These are phyloP conservation scores for Durusdinium trenchii DNA, from an alignment of 73 alveolate genomes.

Conservation along the genomic window DNA sequence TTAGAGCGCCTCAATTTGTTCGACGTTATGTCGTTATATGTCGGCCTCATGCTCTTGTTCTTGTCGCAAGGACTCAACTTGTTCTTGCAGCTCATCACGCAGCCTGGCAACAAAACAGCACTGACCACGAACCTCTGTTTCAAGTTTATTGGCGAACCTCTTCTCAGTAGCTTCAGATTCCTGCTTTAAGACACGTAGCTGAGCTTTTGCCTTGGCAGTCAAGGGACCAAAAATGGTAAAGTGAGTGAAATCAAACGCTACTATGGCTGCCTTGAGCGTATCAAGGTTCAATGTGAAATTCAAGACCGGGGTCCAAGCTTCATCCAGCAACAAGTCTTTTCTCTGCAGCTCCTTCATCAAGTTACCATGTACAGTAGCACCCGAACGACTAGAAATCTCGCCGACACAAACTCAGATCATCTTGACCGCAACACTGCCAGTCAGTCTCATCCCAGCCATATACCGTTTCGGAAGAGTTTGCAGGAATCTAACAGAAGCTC, in stretches of 20 bases:
- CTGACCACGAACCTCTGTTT: not conserved
- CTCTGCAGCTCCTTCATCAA: conserved; percentile 24
- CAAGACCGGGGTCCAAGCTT: not conserved
- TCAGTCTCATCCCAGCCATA: too few relatives aligned
- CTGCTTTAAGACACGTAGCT: conserved; percentile 60
- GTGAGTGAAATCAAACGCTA: not conserved
- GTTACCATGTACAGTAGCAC: not conserved
- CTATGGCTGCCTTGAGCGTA: not conserved
- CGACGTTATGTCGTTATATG: not conserved
- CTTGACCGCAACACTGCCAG: not conserved
- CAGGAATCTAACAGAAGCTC: not conserved
- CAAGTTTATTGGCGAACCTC: not conserved
- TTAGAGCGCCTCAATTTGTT: not conserved
- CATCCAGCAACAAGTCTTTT: conserved; percentile 57
- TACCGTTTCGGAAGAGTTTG: too few relatives aligned
- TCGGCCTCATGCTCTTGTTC: conserved; percentile 88
- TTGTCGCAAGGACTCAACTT: conserved; percentile 34
- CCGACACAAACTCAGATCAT: not conserved
- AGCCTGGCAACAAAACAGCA: not conserved
- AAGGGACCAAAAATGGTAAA: not conserved
- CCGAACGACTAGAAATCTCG: not conserved
- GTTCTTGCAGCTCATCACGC: conserved; percentile 73
- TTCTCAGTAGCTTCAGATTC: conserved; percentile 77
- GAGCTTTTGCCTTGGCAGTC: conserved; percentile 53
- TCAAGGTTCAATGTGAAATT: not conserved